Conservation (phyloP, 495 filamentous ascomycete genomes). For the Letharia columbiana region DNA sequence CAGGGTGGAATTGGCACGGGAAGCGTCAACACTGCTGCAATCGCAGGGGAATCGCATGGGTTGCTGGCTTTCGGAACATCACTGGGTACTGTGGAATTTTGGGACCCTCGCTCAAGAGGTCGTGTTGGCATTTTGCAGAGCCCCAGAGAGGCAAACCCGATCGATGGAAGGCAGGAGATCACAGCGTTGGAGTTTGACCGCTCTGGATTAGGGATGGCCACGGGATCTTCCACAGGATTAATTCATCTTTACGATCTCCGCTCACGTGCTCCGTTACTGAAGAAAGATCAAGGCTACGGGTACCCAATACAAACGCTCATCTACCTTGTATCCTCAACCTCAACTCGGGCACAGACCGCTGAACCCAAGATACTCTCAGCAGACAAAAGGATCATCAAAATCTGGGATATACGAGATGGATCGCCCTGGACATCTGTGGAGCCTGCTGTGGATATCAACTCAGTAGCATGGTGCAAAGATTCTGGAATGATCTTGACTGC, state of each 20-base stretch:
- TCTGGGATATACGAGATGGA: slow-evolving; percentile 78
- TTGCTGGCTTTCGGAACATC: slow-evolving; percentile 93
- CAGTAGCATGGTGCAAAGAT: slow-evolving; percentile 77
- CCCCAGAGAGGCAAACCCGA: slow-evolving; percentile 32
- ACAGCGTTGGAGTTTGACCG: slow-evolving; percentile 80
- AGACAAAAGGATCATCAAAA: slow-evolving; percentile 94
- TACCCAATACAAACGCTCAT: slow-evolving; percentile 85
- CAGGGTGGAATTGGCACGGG: slow-evolving; percentile 78
- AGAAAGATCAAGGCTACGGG: slow-evolving; percentile 94
- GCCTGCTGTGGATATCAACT: slow-evolving; percentile 87
- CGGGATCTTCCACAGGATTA: slow-evolving; percentile 83
- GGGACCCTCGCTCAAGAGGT: slow-evolving; percentile 76
- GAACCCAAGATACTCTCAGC: slow-evolving; percentile 85
- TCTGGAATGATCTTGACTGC: slow-evolving; percentile 90
- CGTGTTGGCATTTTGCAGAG: slow-evolving; percentile 66
- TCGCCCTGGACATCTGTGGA: slow-evolving; percentile 91
- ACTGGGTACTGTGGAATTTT: slow-evolving; percentile 91
- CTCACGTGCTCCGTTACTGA: slow-evolving; percentile 71
- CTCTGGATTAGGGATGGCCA: slow-evolving; percentile 77
- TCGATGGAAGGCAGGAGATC: slow-evolving; percentile 58
- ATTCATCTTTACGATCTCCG: slow-evolving; percentile 89
- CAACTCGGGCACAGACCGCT: slow-evolving; percentile 46
- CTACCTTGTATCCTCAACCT: slow-evolving; percentile 68
- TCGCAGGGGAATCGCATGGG: slow-evolving; percentile 86
- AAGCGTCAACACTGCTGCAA: slow-evolving; percentile 78